Evolutionary conservation across 2,329 filamentous ascomycete species (phyloP), one percentile per base, ranked within the genome.

Genomic region (Claviceps sp.): DNA sequence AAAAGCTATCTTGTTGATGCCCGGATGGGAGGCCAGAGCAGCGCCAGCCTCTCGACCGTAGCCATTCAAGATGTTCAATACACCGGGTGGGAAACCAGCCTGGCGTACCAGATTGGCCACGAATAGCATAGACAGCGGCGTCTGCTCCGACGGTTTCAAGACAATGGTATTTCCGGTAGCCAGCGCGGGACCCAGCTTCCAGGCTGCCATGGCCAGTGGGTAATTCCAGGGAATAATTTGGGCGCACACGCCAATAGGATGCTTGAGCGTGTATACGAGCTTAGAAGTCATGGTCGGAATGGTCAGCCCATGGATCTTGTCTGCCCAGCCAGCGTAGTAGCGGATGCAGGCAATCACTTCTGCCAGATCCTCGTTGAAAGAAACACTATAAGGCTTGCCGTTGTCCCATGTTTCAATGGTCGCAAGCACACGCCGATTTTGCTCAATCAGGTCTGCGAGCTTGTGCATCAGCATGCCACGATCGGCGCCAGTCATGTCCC

Each of bases 351-450:
- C 60, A 4, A 67, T 59, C 13, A 68, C 67, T 54, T 71, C 68
- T 1, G 64, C 70, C 5, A 89, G 57, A 60, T 90, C 86, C 49
- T 84, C 83, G 43, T 73, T 74, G n/a, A 83, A 62, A 0, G 86
- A 73, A 13, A 83, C 80, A 2, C 68, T 66, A 65, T 85, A 88
- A 1, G 85, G 82, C 53, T 67, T 66, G 64, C 85, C 87, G 59
- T 89, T 90, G 62, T 93, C 87, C 86, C 86, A 91, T 0, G 88
- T 86, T 68, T 94, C 87, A 6, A 75, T 65, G 1, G 72, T 73
- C 5, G 72, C 71, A 4, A 76, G 61, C 0, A 59, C 51, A 39
- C 72, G 70, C 29, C 72, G 74, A 62, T 91, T 73, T 61, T 81
- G 64, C 56, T 86, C 82, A 22, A 89, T 71, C 26, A 93, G 71